phyloP scores from a whole-genome alignment of 331 rosid species.

The Telfairia occidentalis region DNA sequence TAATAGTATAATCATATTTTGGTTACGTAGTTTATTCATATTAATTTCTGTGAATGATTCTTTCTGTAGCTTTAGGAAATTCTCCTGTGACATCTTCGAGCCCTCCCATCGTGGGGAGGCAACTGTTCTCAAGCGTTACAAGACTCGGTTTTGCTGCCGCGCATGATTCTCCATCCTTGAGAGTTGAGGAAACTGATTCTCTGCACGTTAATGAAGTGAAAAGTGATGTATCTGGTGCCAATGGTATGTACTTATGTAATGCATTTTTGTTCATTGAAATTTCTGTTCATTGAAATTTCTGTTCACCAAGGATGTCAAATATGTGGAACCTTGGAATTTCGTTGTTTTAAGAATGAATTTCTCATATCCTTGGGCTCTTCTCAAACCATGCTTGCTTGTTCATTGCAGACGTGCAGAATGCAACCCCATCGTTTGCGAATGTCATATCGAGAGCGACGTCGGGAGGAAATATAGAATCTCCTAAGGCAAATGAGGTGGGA shows the following conservation, averaged over 20 bases:
- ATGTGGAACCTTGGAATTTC: neutral
- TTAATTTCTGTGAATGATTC: neutral
- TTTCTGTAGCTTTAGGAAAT: conserved; percentile 65
- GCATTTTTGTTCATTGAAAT: neutral
- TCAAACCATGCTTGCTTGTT: neutral
- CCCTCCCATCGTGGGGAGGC: conserved; percentile 68
- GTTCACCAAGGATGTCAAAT: neutral
- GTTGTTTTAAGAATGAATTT: neutral
- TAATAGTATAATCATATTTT: neutral
- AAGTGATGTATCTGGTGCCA: conserved; percentile 26
- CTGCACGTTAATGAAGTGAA: conserved; percentile 11
- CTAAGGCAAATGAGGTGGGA: conserved; percentile 54
- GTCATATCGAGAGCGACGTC: conserved; percentile 52
- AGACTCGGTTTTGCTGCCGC: conserved; percentile 89
- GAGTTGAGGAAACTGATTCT: conserved; percentile 44
- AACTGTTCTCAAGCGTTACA: conserved; percentile 71
- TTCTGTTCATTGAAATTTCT: neutral
- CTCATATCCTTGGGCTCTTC: neutral
- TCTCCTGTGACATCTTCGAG: conserved; percentile 47
- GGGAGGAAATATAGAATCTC: conserved; percentile 22
- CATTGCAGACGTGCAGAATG: conserved; percentile 35
- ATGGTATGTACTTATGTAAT: conserved; percentile 34
- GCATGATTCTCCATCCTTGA: conserved; percentile 77
- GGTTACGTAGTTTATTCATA: neutral
- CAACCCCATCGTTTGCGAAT: conserved; percentile 56